Evolutionary conservation across 2,329 filamentous ascomycete species (phyloP).

Genomic region (Paracoccidioides lutzii): DNA sequence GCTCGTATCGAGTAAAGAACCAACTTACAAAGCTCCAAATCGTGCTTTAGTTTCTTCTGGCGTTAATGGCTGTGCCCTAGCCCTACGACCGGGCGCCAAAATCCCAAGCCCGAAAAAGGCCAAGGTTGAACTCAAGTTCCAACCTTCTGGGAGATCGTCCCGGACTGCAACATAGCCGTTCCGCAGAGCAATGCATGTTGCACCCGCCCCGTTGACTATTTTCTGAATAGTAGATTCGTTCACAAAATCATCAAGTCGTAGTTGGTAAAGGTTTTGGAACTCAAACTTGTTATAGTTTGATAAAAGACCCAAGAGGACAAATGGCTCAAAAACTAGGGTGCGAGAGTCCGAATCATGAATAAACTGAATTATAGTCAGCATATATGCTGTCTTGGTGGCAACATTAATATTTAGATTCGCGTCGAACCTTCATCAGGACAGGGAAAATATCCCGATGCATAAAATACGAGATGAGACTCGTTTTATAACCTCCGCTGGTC

Average conservation of each 20-base stretch:
- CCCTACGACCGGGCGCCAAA: conserved; percentile 55
- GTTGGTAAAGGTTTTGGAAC: conserved; percentile 88
- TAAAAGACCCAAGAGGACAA: conserved; percentile 71
- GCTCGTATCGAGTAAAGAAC: background rate
- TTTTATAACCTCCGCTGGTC: conserved; percentile 89
- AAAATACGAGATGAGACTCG: conserved; percentile 85
- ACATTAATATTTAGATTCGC: background rate
- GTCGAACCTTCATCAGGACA: conserved; percentile 73
- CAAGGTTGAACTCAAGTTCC: conserved; percentile 69
- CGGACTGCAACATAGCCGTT: conserved; percentile 72
- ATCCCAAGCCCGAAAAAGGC: conserved; percentile 72
- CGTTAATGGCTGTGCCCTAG: conserved; percentile 48
- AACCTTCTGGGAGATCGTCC: conserved; percentile 80
- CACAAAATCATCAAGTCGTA: conserved; percentile 87
- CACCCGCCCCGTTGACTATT: conserved; percentile 63
- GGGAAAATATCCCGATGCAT: conserved; percentile 91
- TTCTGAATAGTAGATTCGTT: conserved; percentile 78
- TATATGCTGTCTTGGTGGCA: background rate
- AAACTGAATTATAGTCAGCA: conserved; percentile 43
- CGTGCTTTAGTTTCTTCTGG: conserved; percentile 70
- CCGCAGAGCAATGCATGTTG: conserved; percentile 54
- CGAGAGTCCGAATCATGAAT: conserved; percentile 64
- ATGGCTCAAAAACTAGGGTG: conserved; percentile 55
- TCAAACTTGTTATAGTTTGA: conserved; percentile 99
- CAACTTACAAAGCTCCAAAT: conserved; percentile 62